phyloP scores from a whole-genome alignment of 2,329 filamentous ascomycete genomes.

The Aspergillus transmontanensis region DNA sequence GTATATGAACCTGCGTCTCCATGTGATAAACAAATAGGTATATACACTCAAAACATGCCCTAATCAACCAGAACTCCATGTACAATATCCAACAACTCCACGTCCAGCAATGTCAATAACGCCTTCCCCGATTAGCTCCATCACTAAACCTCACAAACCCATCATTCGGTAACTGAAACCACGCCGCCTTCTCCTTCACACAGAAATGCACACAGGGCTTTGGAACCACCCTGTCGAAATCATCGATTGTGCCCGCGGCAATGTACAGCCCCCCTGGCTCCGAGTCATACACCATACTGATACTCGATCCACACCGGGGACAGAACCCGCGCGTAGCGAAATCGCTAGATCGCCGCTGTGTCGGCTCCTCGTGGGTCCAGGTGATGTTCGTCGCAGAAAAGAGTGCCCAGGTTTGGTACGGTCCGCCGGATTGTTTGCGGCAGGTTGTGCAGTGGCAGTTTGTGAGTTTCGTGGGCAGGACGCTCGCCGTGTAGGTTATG shows the following conservation, averaged over 20 bases:
- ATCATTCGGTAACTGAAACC: conserved; percentile 44
- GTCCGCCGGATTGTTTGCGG: conserved; percentile 51
- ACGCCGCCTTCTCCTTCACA: conserved; percentile 43
- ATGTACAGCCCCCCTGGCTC: conserved; percentile 9
- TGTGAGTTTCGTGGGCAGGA: conserved; percentile 37
- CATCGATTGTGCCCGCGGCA: conserved; percentile 1
- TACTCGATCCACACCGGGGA: conserved; percentile 48
- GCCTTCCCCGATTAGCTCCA: conserved; percentile 20
- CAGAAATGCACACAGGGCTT: conserved; percentile 46
- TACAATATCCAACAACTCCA: not conserved
- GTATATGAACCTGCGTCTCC: not conserved
- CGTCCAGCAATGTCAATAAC: not conserved
- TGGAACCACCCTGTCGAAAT: conserved; percentile 6
- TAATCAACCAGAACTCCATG: not conserved
- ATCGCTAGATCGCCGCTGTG: conserved; percentile 39
- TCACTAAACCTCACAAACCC: conserved; percentile 27
- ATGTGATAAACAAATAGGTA: not conserved
- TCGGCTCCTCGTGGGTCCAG: conserved; percentile 26
- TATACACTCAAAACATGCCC: not conserved
- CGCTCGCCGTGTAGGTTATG: conserved; percentile 45
- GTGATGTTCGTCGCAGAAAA: conserved; percentile 41
- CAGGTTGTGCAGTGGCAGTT: conserved; percentile 50
- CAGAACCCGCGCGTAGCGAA: conserved; percentile 50
- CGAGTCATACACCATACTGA: conserved; percentile 41
- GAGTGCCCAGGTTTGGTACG: conserved; percentile 47